Evolutionary conservation across 73 alveolate species (phyloP).

Genomic region (Tetrahymena thermophila): DNA sequence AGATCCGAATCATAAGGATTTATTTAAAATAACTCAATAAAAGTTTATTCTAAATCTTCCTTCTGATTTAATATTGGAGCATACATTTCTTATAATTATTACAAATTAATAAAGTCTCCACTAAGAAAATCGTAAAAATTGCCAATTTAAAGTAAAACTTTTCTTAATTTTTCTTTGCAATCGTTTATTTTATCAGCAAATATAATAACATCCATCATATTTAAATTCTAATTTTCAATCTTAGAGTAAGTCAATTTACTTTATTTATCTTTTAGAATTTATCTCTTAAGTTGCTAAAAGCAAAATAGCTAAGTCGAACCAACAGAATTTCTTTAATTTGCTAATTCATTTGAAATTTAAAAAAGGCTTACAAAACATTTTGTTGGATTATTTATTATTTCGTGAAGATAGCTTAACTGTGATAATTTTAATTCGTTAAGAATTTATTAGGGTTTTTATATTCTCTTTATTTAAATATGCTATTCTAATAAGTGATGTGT

Average conservation of each 20-base stretch:
- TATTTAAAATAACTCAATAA: neutral
- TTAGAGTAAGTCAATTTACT: neutral
- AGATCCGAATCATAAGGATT: neutral
- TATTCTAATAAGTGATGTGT: neutral
- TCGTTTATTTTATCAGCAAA: neutral
- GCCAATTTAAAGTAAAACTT: neutral
- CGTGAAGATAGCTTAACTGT: neutral
- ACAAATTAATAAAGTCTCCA: neutral
- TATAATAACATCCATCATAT: neutral
- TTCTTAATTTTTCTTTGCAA: neutral
- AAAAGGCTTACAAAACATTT: neutral
- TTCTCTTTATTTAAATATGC: too few relatives aligned
- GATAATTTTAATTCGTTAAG: neutral
- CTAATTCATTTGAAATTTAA: too few relatives aligned
- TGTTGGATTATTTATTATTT: neutral
- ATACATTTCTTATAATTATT: neutral
- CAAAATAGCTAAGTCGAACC: too few relatives aligned
- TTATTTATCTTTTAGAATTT: neutral
- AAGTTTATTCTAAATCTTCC: too few relatives aligned
- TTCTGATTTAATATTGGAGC: neutral
- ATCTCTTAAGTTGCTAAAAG: neutral
- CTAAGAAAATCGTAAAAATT: neutral
- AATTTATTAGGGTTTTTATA: too few relatives aligned
- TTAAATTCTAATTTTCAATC: too few relatives aligned
- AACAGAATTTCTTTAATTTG: too few relatives aligned